Evolutionary conservation across 2,329 filamentous ascomycete genomes (phyloP), one percentile per base, ranked within the genome.

Genomic region (Colletotrichum sp.): DNA sequence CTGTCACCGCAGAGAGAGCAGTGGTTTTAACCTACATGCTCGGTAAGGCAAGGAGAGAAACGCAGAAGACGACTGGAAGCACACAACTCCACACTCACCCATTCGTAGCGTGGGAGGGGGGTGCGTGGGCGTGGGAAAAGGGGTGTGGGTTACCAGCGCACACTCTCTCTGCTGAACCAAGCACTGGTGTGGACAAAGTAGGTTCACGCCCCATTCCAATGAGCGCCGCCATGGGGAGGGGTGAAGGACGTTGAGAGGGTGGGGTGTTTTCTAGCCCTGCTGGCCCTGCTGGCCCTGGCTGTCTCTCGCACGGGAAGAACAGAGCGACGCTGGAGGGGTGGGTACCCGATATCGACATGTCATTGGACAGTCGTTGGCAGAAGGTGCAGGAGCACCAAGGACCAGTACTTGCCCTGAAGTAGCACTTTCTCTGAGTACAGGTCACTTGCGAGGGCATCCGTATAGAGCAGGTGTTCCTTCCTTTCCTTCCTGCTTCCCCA

Each of bases 181-280:
- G 55, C 55, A 48, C 26, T 59, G 55, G 21, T 7, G 55, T 16
- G 24, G 24, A 10, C 13, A 7, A 7, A 3, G 3, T 36, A 39
- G 16, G 4, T 3, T 5, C 60, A 63, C 55, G 2, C 61, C 32
- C 61, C 3, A 3, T 4, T 16, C 28, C 30, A 67, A 24, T 26
- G 13, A 67, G 18, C 65, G 30, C 16, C 13, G 12, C 12, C 6
- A 15, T 59, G 48, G 28, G 39, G 48, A 36, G 43, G 65, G 26
- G 48, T 24, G 21, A 43, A 18, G n/a, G 26, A 30, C 32, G n/a
- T 36, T 24, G 48, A 39, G 21, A 32, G 21, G 32, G 71, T 66
- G 73, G 71, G 32, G 73, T 75, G 43, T 9, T 15, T 52, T 68
- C 59, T 68, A 75, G 73, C 73, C 73, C 70, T 73, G 67, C 43